Percentiles rank a stretch among this genome's conserved stretches.
phyloP scores from a whole-genome alignment of 1,139 yeast species.

The Sugiyamaella novakii region DNA sequence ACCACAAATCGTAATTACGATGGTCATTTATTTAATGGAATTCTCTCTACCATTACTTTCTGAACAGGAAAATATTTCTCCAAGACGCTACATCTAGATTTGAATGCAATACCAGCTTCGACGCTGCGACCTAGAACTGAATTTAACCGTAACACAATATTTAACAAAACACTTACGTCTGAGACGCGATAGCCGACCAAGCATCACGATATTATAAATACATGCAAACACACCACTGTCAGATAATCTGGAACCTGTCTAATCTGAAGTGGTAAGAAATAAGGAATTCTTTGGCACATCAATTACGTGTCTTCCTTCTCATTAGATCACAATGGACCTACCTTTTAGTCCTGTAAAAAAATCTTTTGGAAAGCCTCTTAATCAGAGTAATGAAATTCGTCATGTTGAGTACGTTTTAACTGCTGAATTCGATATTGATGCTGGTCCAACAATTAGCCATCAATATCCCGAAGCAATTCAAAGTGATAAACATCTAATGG shows the following conservation, averaged over 20 bases:
- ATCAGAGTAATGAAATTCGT: not conserved
- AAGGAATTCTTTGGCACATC: not conserved
- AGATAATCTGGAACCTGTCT: no score
- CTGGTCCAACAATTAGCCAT: conserved; percentile 58
- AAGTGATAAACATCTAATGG: conserved; percentile 47
- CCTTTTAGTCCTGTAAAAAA: not conserved
- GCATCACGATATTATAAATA: no score
- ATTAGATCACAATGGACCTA: not conserved
- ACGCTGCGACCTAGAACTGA: no score
- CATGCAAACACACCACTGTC: no score
- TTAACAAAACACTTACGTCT: no score
- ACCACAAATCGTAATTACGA: not conserved
- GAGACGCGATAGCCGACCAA: no score
- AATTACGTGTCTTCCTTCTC: not conserved
- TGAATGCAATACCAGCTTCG: no score
- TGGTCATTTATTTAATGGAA: not conserved
- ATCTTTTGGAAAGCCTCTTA: not conserved
- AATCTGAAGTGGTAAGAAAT: not conserved
- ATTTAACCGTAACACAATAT: no score
- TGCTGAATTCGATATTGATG: conserved; percentile 64
- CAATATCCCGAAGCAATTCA: conserved; percentile 56
- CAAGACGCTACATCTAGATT: not conserved
- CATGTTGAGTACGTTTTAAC: conserved; percentile 44
- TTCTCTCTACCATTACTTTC: not conserved
- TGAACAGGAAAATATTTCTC: not conserved